phyloP scores from a whole-genome alignment of 164 flowering plant species.

The Buxus sempervirens region DNA sequence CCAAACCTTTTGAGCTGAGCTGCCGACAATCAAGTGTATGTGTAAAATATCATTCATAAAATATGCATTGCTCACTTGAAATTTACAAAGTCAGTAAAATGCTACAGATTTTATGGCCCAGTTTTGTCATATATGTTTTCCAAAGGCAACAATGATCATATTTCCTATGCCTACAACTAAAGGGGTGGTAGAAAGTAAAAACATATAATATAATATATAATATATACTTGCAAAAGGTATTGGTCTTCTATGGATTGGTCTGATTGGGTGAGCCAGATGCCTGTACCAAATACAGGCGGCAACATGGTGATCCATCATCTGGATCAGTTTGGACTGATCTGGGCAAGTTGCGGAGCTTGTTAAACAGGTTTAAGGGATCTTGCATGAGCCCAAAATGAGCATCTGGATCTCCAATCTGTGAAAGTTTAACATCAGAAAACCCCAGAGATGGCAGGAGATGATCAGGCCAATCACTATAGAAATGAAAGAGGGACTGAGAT shows the following conservation, averaged over 20 bases:
- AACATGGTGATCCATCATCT: conserved; percentile 82
- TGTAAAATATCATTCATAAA: too few relatives aligned
- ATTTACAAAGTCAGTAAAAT: conserved; percentile 3
- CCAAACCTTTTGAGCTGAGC: background rate
- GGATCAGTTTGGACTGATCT: conserved; percentile 71
- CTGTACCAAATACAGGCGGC: conserved; percentile 74
- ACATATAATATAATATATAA: too few relatives aligned
- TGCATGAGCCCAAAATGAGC: conserved; percentile 78
- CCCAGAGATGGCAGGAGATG: conserved; percentile 81
- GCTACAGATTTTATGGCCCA: background rate
- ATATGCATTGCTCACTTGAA: too few relatives aligned
- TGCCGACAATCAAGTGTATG: too few relatives aligned
- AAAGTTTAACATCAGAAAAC: conserved; percentile 67
- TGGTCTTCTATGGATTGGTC: conserved; percentile 21
- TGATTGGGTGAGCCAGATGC: conserved; percentile 68
- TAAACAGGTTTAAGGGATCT: conserved; percentile 76
- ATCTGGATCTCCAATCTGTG: conserved; percentile 93
- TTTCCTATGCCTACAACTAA: conserved; percentile 11
- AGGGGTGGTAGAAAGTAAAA: too few relatives aligned
- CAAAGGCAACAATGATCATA: conserved; percentile 8
- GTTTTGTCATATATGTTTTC: conserved; percentile 5
- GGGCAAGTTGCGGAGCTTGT: conserved; percentile 73
- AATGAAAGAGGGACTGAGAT: conserved; percentile 56
- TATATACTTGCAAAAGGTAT: conserved; percentile 11
- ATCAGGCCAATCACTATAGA: conserved; percentile 93